These are phyloP conservation scores for Ilex aquifolium DNA, from an alignment of 257 asterid species.

Conservation along the genomic window DNA sequence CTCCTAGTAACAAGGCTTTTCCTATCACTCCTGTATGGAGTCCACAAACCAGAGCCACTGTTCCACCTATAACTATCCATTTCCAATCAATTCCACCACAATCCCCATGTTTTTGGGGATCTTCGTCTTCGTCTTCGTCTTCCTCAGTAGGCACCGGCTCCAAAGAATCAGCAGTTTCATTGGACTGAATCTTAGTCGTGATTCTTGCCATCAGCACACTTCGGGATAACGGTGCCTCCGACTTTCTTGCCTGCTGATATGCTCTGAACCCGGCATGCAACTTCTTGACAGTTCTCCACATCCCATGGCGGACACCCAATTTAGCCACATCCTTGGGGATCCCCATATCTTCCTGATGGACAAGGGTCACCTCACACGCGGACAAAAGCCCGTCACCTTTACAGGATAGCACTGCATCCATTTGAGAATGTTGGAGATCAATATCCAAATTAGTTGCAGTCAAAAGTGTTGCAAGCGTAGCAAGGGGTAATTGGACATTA, in stretches of 20 bases:
- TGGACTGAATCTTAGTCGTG: conserved; percentile 28
- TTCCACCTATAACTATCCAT: conserved; percentile 69
- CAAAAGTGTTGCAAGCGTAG: background rate
- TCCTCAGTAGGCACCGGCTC: conserved; percentile 28
- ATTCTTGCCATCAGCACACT: conserved; percentile 50
- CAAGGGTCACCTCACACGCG: conserved; percentile 78
- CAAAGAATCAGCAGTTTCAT: conserved; percentile 17
- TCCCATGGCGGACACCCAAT: conserved; percentile 91
- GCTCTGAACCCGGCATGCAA: conserved; percentile 76
- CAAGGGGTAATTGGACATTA: background rate
- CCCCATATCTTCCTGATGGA: conserved; percentile 97
- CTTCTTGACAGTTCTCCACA: conserved; percentile 99
- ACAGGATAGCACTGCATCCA: conserved; percentile 58
- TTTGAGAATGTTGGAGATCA: background rate
- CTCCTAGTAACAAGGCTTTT: conserved; percentile 59
- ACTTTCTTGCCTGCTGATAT: conserved; percentile 49
- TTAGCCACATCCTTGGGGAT: conserved; percentile 92
- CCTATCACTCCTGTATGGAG: conserved; percentile 66
- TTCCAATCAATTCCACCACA: conserved; percentile 49
- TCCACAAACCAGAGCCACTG: conserved; percentile 62
- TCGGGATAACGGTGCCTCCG: conserved; percentile 32
- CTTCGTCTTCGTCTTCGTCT: conserved; percentile 24
- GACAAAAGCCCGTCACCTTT: conserved; percentile 66
- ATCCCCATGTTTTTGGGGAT: conserved; percentile 11
- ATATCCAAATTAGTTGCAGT: background rate